Evolutionary conservation across 2,329 filamentous ascomycete species (phyloP).

Genomic region (Paecilomyces fulvus): DNA sequence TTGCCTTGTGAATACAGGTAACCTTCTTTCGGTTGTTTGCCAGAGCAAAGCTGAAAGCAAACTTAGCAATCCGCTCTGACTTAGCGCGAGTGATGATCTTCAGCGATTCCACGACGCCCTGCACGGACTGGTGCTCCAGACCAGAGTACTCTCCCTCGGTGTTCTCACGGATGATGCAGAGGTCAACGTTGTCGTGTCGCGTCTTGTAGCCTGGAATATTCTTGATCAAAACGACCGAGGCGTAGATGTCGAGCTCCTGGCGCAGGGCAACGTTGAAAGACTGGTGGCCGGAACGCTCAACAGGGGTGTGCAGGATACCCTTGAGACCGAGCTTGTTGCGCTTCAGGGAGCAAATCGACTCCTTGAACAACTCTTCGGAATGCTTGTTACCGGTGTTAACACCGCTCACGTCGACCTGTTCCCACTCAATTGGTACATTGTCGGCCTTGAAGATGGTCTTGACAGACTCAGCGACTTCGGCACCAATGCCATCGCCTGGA

Average conservation of each 20-base stretch:
- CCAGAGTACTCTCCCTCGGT: constrained; percentile 99
- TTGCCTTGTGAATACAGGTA: constrained; percentile 99
- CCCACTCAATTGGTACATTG: constrained; percentile 97
- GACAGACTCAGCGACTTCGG: constrained; percentile 94
- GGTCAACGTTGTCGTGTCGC: constrained; percentile 91
- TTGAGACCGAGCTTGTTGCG: constrained; percentile 99
- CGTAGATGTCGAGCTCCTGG: constrained; percentile 99
- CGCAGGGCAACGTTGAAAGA: constrained; percentile 99
- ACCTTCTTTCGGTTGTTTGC: constrained; percentile 99
- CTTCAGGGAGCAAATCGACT: constrained; percentile 89
- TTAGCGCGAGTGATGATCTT: constrained; percentile 99
- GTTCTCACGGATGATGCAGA: constrained; percentile 99
- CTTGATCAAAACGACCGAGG: constrained; percentile 95
- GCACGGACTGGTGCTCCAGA: constrained; percentile 95
- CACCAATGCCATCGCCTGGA: constrained; percentile 83
- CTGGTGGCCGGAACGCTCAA: constrained; percentile 93
- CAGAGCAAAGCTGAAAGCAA: constrained; percentile 93
- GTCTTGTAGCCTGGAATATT: constrained; percentile 99
- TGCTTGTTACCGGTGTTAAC: constrained; percentile 77
- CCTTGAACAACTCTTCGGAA: constrained; percentile 89
- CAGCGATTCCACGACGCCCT: constrained; percentile 94
- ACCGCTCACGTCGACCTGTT: constrained; percentile 93
- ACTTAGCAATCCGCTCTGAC: constrained; percentile 98
- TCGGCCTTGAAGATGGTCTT: constrained; percentile 99
- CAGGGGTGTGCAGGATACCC: constrained; percentile 96